Evolutionary conservation across 169 alveolate species (phyloP).

Genomic region (Theileria orientalis): DNA sequence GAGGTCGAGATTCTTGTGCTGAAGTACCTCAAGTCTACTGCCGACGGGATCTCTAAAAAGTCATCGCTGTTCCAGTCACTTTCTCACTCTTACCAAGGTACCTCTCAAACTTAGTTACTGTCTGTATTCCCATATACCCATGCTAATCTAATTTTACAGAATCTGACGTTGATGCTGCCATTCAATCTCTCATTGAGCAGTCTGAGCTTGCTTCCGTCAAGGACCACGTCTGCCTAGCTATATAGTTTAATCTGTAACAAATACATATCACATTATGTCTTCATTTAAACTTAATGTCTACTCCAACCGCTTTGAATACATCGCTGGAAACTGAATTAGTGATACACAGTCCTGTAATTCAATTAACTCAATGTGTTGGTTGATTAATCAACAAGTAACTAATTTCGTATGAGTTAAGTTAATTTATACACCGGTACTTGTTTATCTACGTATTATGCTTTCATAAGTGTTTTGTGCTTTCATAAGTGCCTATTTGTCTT

Average conservation of each 20-base stretch:
- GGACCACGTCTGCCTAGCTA: constrained; percentile 57
- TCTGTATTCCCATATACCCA: too few species aligned
- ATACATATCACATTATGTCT: background rate
- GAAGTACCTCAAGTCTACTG: constrained; percentile 45
- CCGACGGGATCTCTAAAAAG: constrained; percentile 44
- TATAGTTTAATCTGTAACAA: constrained; percentile 12
- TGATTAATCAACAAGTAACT: too few species aligned
- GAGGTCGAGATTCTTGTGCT: constrained; percentile 44
- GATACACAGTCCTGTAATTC: background rate
- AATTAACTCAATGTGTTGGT: too few species aligned
- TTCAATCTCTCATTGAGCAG: constrained; percentile 28
- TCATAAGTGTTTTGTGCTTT: too few species aligned
- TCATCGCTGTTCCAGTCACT: constrained; percentile 26
- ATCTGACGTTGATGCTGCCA: constrained; percentile 38
- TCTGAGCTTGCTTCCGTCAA: constrained; percentile 60
- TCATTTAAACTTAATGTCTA: constrained; percentile 6
- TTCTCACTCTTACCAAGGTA: constrained; percentile 37
- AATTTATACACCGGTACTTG: too few species aligned
- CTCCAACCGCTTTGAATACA: constrained; percentile 48
- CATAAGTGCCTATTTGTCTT: too few species aligned
- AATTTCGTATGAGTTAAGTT: too few species aligned
- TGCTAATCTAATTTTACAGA: constrained; percentile 33
- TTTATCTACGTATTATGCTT: too few species aligned
- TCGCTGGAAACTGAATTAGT: constrained; percentile 18
- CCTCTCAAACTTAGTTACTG: too few species aligned